Evolutionary conservation across 1,284 basidiomycete species (phyloP), one percentile per base, ranked within the genome.

Genomic region (Exobasidium cylindrosporum): DNA sequence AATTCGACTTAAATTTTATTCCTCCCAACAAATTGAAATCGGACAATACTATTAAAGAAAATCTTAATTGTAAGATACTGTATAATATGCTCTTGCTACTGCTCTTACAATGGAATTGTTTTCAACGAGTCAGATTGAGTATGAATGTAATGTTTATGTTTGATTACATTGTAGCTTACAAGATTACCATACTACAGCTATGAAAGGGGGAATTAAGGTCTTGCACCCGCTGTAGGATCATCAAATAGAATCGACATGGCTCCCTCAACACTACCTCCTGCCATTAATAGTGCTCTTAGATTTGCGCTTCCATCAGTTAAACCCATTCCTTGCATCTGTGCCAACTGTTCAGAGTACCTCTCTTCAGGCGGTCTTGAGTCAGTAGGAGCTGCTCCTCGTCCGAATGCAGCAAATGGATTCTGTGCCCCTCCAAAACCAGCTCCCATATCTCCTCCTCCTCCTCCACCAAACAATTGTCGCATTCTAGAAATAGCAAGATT

Each of bases 321-420:
- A 52, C 76, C 76, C 76, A 78, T 78, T 24, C 30, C 60, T 28
- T 77, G 74, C 65, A 77, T 71, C 66, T 77, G 75, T 46, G 74
- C 74, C 4, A 78, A 66, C 56, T 78, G 73, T 5, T 69, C 64
- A 3, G 76, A 68, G 52, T 69, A 77, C 4, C 76, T 67, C 61
- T 78, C 76, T 58, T 78, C 76, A 5, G 73, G 73, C 14, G 75
- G 70, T 2, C 73, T 68, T 2, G 61, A 53, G 45, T 77, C 74
- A 5, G 64, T 57, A 35, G 66, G 62, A 32, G 54, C 61, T 0
- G 60, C 61, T 7, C 62, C 21, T 21, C 58, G 29, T 6, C 60
- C 60, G 10, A 40, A 21, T 10, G 35, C 62, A 32, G 60, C 61
- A 43, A 63, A 63, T 29, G 60, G 62, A 24, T 63, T 63, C 5